Base-by-base conservation (phyloP, 1,139 yeast genomes). In the Debaryomycetaceae sp. region DNA sequence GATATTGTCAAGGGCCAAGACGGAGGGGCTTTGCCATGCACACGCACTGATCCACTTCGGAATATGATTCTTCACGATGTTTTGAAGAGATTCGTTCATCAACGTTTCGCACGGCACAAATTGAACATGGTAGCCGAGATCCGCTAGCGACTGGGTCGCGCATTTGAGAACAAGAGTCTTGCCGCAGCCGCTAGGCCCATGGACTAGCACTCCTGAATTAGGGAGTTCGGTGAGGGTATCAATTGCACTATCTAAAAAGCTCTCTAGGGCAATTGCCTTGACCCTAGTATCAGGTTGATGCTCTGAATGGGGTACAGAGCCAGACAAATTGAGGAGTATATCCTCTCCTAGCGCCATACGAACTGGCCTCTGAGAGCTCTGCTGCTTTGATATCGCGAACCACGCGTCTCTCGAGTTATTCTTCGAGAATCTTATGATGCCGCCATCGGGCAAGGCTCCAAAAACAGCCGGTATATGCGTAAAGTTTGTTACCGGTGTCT, bases 161-260 rank as follows among this genome's bases (percentile, higher is more conserved):
- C 20, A 18, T 5, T 60, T 53, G 13, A 76, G 48, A 1, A 78
- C 43, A 2, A 73, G 55, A 0, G 90, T 58, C 47, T 87, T 87
- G 1, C 96, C 97, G 37, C 85, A 68, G 0, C 95, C 96, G 1
- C 83, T 59, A 23, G 76, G 59, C 0, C 97, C 97, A 40, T 74
- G 68, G 0, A 87, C 47, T 30, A 83, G 55, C 1, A 56, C 42
- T 3, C 92, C 85, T 2, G 63, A 41, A 33, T 64, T 61, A 25
- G 57, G 58, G 27, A 77, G 66, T 28, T 66, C 48, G 10, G 59
- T 47, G 8, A 81, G 48, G 1, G 68, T 51, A 10, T 60, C 62
- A 1, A 58, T 45, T 12, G 73, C 47, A n/a, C 61, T 61, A 0
- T 49, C 49, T 5, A 77, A 41, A 2, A 62, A 46, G 3, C 51